phyloP scores from a whole-genome alignment of 257 asterid species.

The Hygrophila difformis region DNA sequence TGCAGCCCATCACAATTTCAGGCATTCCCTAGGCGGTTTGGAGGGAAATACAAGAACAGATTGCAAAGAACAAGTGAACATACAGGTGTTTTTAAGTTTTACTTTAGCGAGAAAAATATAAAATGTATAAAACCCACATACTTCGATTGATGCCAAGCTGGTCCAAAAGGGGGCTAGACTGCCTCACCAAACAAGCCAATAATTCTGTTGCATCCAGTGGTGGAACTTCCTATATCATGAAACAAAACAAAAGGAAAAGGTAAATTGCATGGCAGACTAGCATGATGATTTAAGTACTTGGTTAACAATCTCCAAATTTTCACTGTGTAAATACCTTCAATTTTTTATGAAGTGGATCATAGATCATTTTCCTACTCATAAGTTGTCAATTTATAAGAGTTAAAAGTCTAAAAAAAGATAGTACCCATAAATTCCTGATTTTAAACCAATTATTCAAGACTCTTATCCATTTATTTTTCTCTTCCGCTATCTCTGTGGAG shows the following conservation, averaged over 20 bases:
- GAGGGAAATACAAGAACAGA: too few relatives aligned
- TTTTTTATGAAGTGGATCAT: not conserved
- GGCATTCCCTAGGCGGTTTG: too few relatives aligned
- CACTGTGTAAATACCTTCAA: not conserved
- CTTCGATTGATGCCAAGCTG: slow-evolving; percentile 87
- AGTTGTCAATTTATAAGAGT: not conserved
- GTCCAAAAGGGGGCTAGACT: slow-evolving; percentile 88
- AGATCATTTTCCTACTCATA: not conserved
- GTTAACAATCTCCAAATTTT: too few relatives aligned
- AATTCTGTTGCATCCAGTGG: slow-evolving; percentile 91
- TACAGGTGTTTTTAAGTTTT: not conserved
- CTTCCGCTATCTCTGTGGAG: slow-evolving; percentile 2
- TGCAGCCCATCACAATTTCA: too few relatives aligned
- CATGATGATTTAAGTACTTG: too few relatives aligned
- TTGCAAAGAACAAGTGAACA: not conserved
- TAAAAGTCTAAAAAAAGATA: too few relatives aligned
- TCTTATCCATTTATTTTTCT: not conserved
- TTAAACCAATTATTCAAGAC: too few relatives aligned
- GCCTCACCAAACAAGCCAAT: slow-evolving; percentile 86
- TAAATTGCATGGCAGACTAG: too few relatives aligned
- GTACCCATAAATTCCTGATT: too few relatives aligned
- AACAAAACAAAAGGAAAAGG: slow-evolving; percentile 12
- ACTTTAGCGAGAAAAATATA: slow-evolving; percentile 1
- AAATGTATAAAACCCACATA: slow-evolving; percentile 20
- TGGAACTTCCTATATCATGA: slow-evolving; percentile 65